Base-by-base conservation (phyloP, 176 grass and related monocot genomes). In the Oropetium thomaeum region DNA sequence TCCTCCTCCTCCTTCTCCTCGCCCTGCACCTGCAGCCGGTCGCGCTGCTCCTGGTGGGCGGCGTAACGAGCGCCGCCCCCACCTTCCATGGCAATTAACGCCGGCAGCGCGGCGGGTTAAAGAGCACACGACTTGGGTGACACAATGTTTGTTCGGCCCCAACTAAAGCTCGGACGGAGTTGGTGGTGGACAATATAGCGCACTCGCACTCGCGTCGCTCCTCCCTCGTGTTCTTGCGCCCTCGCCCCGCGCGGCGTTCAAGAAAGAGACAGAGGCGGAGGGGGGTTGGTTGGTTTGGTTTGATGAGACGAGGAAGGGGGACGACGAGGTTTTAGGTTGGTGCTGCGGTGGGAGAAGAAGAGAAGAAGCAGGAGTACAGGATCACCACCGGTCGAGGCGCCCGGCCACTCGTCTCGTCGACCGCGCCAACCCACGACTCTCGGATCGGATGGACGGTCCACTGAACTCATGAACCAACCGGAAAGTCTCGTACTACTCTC, bases 181-280 rank as follows among this genome's bases (percentile, higher is more conserved):
- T 71, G 11, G 41, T 44, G 53, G n/a, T n/a, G n/a, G n/a, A n/a
- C n/a, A n/a, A n/a, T n/a, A n/a, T n/a, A n/a, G n/a, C n/a, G n/a
- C n/a, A n/a, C n/a, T n/a, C n/a, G 16, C 31, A 19, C 35, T 10
- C 62, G 19, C 27, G 32, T 17, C 65, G 37, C 59, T n/a, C 71
- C 34, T n/a, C 61, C n/a, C n/a, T n/a, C n/a, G 58, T 28, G 77
- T 65, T 82, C 78, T 87, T 71, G 78, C 78, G 71, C 78, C 54
- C 4, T 19, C 78, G 70, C 13, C 1, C 47, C 72, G 76, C n/a
- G n/a, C n/a, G n/a, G n/a, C n/a, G n/a, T n/a, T 81, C 78, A 45
- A 71, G 78, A 57, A 41, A 49, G 41, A 65, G 43, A 35, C 53
- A 51, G n/a, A n/a, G n/a, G n/a, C n/a, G n/a, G n/a, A n/a, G 41